phyloP scores from a whole-genome alignment of 306 rosid species.

The Sophora flavescens region DNA sequence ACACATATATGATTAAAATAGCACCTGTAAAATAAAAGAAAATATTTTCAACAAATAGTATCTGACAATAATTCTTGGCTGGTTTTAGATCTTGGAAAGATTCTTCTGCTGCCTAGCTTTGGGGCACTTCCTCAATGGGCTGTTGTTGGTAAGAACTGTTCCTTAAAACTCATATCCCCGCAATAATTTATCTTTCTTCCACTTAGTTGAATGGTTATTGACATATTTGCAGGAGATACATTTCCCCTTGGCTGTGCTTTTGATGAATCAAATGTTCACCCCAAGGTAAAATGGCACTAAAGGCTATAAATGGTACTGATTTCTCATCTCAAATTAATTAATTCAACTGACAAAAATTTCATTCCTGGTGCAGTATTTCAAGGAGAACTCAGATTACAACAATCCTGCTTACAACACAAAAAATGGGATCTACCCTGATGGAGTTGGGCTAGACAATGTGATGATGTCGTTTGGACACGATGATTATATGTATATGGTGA shows the following conservation, averaged over 20 bases:
- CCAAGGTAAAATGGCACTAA: slow-evolving; percentile 50
- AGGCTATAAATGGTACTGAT: no score
- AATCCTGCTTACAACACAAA: slow-evolving; percentile 54
- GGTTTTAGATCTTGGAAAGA: slow-evolving; percentile 69
- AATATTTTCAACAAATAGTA: not conserved
- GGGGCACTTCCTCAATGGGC: slow-evolving; percentile 85
- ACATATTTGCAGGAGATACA: slow-evolving; percentile 64
- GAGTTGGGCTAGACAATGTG: slow-evolving; percentile 69
- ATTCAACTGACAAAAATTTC: not conserved
- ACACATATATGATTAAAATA: no score
- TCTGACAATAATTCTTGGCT: slow-evolving; percentile 1
- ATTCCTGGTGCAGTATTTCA: slow-evolving; percentile 55
- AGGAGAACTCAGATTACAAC: slow-evolving; percentile 57
- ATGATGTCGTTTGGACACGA: slow-evolving; percentile 80
- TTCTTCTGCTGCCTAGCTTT: slow-evolving; percentile 68
- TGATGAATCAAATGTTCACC: slow-evolving; percentile 68
- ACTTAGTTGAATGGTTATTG: not conserved
- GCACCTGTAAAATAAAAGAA: not conserved
- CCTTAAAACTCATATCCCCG: not conserved
- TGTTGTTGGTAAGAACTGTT: slow-evolving; percentile 63
- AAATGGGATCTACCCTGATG: slow-evolving; percentile 58
- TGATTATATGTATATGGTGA: slow-evolving; percentile 76
- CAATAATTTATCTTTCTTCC: not conserved
- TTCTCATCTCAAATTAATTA: not conserved
- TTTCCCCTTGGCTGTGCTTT: slow-evolving; percentile 82